Base-by-base conservation (phyloP, 805 yeast species). In the Candida dajiaensis region DNA sequence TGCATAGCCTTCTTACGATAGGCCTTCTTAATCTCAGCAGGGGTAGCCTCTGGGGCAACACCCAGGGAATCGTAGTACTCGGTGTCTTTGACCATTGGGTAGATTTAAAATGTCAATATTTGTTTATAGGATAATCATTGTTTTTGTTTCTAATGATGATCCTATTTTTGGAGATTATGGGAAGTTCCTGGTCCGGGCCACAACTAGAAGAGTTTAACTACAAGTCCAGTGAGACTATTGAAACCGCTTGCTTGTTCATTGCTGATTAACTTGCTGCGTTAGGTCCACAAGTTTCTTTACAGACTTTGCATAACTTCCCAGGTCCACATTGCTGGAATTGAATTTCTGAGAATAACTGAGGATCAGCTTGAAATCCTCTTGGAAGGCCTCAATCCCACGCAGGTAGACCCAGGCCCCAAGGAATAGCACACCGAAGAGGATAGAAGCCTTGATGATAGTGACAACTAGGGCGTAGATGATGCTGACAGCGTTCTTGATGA, bases 1-100 rank as follows among this genome's bases (percentile, higher is more conserved):
- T 72, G 74, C 66, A 92, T 85, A 8, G 98, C 98, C 64, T 81
- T 81, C 63, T 85, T 86, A 51, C 99, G 76, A 66, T 94, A 94
- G 0, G 97, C 96, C 64, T 89, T 89, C 67, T 94, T 94, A 66
- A 94, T 87, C 53, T 94, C 96, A 11, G 78, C 71, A 5, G 82
- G 82, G 0, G 85, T 75, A 18, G 97, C 97, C 12, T 77, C 77
- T 19, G 82, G 74, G 22, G 67, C 56, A 16, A 92, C 83, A 33
- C 79, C 86, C 42, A 94, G 70, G 15, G 81, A 65, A 53, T 94
- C 99, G 65, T 94, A 94, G 66, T 92, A 94, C 11, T 75, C 78
- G 0, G 95, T 85, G 56, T 90, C 97, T 53, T 80, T 56, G 15
- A 57, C 61, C 61, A 57, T 57, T 20, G 9, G 12, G 11, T 7